These are phyloP conservation scores for Xylaria multiplex DNA, from an alignment of 2,329 filamentous ascomycete genomes.

Conservation along the genomic window DNA sequence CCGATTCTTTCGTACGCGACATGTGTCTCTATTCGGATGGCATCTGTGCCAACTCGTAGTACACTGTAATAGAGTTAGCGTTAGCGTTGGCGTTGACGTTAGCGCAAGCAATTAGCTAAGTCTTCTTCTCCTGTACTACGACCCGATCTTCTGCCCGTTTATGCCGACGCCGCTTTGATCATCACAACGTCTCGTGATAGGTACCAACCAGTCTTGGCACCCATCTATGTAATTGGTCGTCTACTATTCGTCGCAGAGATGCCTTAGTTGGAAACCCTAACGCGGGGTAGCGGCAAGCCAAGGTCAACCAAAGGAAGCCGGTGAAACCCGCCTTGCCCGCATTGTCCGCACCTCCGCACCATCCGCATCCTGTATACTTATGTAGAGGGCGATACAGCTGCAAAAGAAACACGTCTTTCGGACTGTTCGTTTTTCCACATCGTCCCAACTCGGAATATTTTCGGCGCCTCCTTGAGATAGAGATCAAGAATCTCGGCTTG, in stretches of 20 bases:
- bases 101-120: no score
- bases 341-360: conserved; percentile 18
- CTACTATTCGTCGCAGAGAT: conserved; percentile 19
- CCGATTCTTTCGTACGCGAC: not conserved
- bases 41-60: not conserved
- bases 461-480: no score
- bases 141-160: not conserved
- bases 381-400: not conserved
- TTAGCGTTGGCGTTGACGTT: no score
- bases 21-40: no score
- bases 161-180: conserved; percentile 20
- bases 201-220: not conserved
- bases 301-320: conserved; percentile 12
- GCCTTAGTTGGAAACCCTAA: not conserved
- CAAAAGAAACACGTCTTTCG: not conserved
- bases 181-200: conserved; percentile 5
- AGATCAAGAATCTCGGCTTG: no score
- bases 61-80: no score
- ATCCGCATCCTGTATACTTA: conserved; percentile 11
- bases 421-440: conserved; percentile 3
- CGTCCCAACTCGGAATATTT: not conserved
- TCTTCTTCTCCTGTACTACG: not conserved
- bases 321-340: conserved; percentile 19
- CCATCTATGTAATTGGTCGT: conserved; percentile 18
- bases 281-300: conserved; percentile 25